These are phyloP conservation scores for Coelastrella sp. DNA, from an alignment of 139 green algal genomes.

Conservation along the genomic window DNA sequence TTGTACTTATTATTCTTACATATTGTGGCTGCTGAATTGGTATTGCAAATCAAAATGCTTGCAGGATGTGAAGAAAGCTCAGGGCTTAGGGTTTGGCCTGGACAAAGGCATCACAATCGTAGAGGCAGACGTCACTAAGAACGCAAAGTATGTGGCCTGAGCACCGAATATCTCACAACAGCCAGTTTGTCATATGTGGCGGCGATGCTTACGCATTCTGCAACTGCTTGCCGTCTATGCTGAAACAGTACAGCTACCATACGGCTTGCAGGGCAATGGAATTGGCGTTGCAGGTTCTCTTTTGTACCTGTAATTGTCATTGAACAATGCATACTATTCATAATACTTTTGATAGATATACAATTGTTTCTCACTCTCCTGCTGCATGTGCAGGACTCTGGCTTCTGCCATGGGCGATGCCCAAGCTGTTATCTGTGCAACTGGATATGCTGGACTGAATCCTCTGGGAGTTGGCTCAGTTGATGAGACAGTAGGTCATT, in stretches of 20 bases:
- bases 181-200: too few relatives aligned
- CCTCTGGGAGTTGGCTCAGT: constrained; percentile 32
- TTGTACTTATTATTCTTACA: neutral
- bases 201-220: too few relatives aligned
- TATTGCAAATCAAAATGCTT: neutral
- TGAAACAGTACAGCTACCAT: too few relatives aligned
- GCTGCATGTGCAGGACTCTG: constrained; percentile 49
- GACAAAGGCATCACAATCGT: constrained; percentile 57
- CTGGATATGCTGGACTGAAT: constrained; percentile 59
- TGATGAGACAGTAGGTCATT: constrained; percentile 47
- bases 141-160: neutral
- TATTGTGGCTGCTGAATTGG: neutral
- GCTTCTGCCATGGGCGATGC: constrained; percentile 57
- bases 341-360: neutral
- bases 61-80: constrained; percentile 69
- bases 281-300: too few relatives aligned
- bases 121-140: constrained; percentile 65
- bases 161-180: neutral
- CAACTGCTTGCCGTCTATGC: too few relatives aligned
- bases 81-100: constrained; percentile 51
- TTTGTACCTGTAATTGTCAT: too few relatives aligned
- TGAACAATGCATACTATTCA: neutral
- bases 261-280: too few relatives aligned
- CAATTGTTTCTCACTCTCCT: neutral
- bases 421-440: constrained; percentile 71